Percentiles rank a stretch among this genome's conserved stretches.
phyloP scores from a whole-genome alignment of 257 asterid species.

The Eucommia ulmoides region DNA sequence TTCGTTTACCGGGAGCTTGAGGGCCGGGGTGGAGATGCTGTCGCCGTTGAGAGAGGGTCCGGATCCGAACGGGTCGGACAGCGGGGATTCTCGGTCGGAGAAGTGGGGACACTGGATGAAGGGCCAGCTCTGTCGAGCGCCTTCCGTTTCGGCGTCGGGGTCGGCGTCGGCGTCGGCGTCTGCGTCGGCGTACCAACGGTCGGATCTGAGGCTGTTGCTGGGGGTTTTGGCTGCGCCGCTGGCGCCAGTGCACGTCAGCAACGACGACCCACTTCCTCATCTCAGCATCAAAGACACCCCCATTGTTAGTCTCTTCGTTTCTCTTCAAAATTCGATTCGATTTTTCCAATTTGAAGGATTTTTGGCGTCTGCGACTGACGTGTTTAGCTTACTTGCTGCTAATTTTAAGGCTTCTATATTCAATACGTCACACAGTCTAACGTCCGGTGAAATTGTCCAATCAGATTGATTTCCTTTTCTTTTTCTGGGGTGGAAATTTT shows the following conservation, averaged over 20 bases:
- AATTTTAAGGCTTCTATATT: too few relatives aligned
- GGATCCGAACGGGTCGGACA: conserved; percentile 50
- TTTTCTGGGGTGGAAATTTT: too few relatives aligned
- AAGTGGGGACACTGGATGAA: conserved; percentile 44
- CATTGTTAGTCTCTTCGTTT: conserved; percentile 13
- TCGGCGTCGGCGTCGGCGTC: conserved; percentile 30
- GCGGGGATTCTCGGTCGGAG: conserved; percentile 32
- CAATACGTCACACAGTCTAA: too few relatives aligned
- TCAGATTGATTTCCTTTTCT: too few relatives aligned
- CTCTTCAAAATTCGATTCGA: too few relatives aligned
- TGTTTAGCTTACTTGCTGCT: too few relatives aligned
- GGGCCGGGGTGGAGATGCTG: conserved; percentile 45
- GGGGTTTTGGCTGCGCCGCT: conserved; percentile 79
- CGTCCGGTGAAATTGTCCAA: too few relatives aligned
- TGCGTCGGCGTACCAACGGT: conserved; percentile 38
- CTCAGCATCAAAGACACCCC: conserved; percentile 22
- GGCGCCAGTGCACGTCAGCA: conserved; percentile 74
- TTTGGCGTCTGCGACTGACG: too few relatives aligned
- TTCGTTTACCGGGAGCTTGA: conserved; percentile 53
- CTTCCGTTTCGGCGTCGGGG: conserved; percentile 33
- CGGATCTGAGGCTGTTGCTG: conserved; percentile 73
- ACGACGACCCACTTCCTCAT: conserved; percentile 34
- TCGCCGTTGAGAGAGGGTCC: conserved; percentile 69
- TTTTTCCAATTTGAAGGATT: not conserved
- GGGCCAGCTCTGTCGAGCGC: conserved; percentile 48